Percentiles rank a stretch among this genome's conserved stretches.
These are phyloP conservation scores for Begonia fuchsioides DNA, from an alignment of 306 rosid genomes.

Conservation along the genomic window DNA sequence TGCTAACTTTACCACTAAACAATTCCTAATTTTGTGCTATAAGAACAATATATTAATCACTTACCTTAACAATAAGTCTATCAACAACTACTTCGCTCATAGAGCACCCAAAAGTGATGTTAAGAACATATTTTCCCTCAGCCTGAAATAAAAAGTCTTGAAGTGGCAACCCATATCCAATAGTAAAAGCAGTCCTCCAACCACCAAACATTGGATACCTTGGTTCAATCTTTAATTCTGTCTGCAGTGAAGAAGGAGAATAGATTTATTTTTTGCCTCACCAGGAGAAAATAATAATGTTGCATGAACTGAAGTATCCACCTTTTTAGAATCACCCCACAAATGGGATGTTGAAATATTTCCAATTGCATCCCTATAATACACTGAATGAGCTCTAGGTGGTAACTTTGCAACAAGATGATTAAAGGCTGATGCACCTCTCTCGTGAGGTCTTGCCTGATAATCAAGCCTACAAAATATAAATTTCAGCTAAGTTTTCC, in stretches of 20 bases:
- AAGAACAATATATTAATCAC: background rate
- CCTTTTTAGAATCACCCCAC: constrained; percentile 94
- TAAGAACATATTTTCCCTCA: constrained; percentile 66
- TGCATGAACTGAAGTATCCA: constrained; percentile 7
- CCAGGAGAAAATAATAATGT: background rate
- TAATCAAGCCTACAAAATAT: constrained; percentile 70
- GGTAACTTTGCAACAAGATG: constrained; percentile 81
- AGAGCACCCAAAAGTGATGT: constrained; percentile 71
- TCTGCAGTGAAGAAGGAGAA: constrained; percentile 31
- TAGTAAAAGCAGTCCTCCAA: constrained; percentile 83
- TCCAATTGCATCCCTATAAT: constrained; percentile 92
- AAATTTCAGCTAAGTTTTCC: constrained; percentile 12
- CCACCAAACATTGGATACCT: constrained; percentile 96
- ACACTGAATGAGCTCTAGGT: constrained; percentile 84
- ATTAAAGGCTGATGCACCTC: constrained; percentile 75
- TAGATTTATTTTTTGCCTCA: constrained; percentile 12
- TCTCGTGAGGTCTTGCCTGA: constrained; percentile 63
- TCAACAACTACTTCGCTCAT: constrained; percentile 67
- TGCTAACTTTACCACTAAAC: too few relatives aligned
- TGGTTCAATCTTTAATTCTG: constrained; percentile 80
- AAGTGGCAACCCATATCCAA: constrained; percentile 91
- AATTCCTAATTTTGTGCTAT: too few relatives aligned
- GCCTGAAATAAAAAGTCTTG: constrained; percentile 58
- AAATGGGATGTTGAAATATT: constrained; percentile 84
- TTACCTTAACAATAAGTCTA: constrained; percentile 68